Evolutionary conservation across 768 basidiomycete species (phyloP).

Genomic region (Mycena galericulata): DNA sequence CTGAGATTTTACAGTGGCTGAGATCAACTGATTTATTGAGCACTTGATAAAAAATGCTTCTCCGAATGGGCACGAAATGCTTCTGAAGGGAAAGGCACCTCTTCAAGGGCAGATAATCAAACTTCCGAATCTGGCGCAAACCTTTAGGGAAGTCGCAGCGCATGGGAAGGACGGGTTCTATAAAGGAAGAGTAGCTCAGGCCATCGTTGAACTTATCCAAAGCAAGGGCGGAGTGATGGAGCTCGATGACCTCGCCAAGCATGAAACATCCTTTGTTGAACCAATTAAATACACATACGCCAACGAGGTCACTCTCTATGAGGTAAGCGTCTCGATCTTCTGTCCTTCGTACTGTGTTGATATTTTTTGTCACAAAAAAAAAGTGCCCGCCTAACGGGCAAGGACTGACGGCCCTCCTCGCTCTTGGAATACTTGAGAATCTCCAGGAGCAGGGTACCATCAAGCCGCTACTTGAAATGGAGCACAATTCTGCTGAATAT

Average conservation of each 20-base stretch:
- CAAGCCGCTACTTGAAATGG: slow-evolving; percentile 78
- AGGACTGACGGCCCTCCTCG: slow-evolving; percentile 92
- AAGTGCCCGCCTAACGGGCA: slow-evolving; percentile 99
- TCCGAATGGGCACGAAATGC: slow-evolving; percentile 87
- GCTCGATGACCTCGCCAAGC: slow-evolving; percentile 90
- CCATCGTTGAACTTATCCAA: slow-evolving; percentile 87
- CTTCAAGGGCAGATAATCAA: slow-evolving; percentile 86
- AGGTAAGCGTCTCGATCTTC: slow-evolving; percentile 62
- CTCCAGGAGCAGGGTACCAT: slow-evolving; percentile 81
- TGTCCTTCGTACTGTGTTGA: slow-evolving; percentile 5
- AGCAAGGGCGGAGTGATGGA: slow-evolving; percentile 94
- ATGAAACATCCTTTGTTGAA: slow-evolving; percentile 82
- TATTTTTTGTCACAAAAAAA: no score
- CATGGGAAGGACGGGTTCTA: slow-evolving; percentile 95
- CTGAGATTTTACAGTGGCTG: background rate
- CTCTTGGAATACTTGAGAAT: slow-evolving; percentile 91
- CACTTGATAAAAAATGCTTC: slow-evolving; percentile 84
- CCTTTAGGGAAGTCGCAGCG: slow-evolving; percentile 83
- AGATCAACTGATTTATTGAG: slow-evolving; percentile 37
- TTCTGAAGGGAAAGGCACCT: slow-evolving; percentile 86
- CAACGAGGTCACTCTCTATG: slow-evolving; percentile 88
- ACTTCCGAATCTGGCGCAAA: slow-evolving; percentile 84
- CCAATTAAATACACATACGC: slow-evolving; percentile 94
- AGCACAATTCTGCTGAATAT: slow-evolving; percentile 93
- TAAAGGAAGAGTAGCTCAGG: slow-evolving; percentile 89